Base-by-base conservation (phyloP, 768 basidiomycete genomes). In the Lactarius vividus region DNA sequence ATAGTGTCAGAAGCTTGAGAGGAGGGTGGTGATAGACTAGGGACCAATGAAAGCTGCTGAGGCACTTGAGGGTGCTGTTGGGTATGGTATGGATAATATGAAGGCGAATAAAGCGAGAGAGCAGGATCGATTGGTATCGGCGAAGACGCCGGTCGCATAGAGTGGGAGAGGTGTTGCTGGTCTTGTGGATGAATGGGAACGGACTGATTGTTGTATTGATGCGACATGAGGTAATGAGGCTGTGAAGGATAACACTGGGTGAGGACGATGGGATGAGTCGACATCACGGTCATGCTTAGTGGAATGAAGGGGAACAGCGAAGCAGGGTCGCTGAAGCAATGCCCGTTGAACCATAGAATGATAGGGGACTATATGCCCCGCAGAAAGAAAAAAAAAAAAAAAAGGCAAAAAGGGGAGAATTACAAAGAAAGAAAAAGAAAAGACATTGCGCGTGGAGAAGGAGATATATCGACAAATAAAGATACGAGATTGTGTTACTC, bases 1-100 rank as follows among this genome's bases (percentile, higher is more conserved):
- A 90, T 81, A 23, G 87, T 82, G 71, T 92, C 89, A 11, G 91
- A 92, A 69, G 84, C 89, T 71, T 89, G 88, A 0, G 89, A 90
- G 13, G 91, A 91, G 15, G 91, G 90, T 0, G 91, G 91, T 5
- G 91, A 88, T 67, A 89, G 85, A 73, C 78, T 85, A 16, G 82
- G 80, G 9, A 83, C 80, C 46, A 88, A 74, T 11, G 83, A 75
- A 42, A 88, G 80, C 60, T 81, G 70, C n/a, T 73, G 84, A 20
- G 82, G 78, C 62, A 84, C 77, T 67, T 81, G 80, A 33, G 79
- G 81, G 54, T 81, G 81, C 42, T 80, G 81, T 58, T 74, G 72
- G 70, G 86, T 85, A 57, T 78, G 81, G 71, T 83, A 79, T 35
- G 75, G 59, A 72, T 89, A 90, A 74, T 89, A 90, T 0, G 68